Conservation (phyloP, 495 filamentous ascomycete species). For the Penicillium odoratum region DNA sequence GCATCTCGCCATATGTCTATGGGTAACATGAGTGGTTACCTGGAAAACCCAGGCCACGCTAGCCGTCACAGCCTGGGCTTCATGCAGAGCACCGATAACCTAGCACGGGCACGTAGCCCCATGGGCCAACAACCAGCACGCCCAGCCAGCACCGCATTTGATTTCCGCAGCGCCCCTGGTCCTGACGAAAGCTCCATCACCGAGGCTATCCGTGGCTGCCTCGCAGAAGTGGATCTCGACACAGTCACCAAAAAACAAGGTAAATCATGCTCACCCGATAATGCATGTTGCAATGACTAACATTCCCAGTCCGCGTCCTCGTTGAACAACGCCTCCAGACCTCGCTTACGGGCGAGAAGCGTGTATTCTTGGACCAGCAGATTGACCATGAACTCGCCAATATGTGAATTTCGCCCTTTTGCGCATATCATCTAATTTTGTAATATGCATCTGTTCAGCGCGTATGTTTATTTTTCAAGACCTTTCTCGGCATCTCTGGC, state of each 20-base stretch:
- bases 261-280: constrained; percentile 24
- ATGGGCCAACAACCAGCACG: constrained; percentile 50
- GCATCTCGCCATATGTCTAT: constrained; percentile 61
- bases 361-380: constrained; percentile 80
- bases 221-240: constrained; percentile 91
- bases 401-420: constrained; percentile 60
- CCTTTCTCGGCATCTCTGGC: constrained; percentile 32
- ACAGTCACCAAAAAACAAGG: constrained; percentile 97
- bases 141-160: constrained; percentile 63
- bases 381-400: constrained; percentile 93
- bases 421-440: constrained; percentile 17
- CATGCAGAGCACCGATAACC: constrained; percentile 61
- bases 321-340: constrained; percentile 92
- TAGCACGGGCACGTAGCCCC: constrained; percentile 57
- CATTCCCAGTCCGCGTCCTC: constrained; percentile 65
- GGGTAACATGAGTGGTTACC: constrained; percentile 58
- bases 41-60: constrained; percentile 44
- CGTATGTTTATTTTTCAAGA: constrained; percentile 2
- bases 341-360: constrained; percentile 77
- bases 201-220: constrained; percentile 76
- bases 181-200: constrained; percentile 73
- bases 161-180: constrained; percentile 68
- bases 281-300: not conserved
- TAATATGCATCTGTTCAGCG: constrained; percentile 28
- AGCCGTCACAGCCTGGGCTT: constrained; percentile 50